These are phyloP conservation scores for Cyberlindnera maclurae DNA, from an alignment of 805 yeast genomes.

Conservation along the genomic window DNA sequence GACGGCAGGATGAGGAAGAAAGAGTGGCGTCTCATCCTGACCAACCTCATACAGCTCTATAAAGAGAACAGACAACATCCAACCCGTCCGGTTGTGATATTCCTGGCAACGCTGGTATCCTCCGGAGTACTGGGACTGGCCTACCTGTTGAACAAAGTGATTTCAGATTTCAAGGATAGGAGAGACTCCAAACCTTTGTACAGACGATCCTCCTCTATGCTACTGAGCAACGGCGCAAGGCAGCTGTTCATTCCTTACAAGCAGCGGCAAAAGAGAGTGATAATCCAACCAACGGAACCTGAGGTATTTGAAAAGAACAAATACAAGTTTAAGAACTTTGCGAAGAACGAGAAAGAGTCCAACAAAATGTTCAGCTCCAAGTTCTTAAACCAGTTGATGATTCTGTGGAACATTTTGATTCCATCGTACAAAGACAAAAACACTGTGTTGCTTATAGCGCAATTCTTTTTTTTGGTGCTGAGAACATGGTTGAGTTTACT, in stretches of 20 bases:
- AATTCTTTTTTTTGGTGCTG: conserved; percentile 65
- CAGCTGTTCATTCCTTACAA: conserved; percentile 25
- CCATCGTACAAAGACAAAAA: conserved; percentile 68
- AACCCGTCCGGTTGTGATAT: conserved; percentile 23
- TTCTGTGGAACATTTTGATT: conserved; percentile 76
- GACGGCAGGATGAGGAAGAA: conserved; percentile 14
- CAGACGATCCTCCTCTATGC: conserved; percentile 23
- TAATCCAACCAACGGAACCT: conserved; percentile 24
- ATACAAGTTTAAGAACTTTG: conserved; percentile 23
- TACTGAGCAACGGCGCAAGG: conserved; percentile 25
- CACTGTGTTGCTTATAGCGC: conserved; percentile 56
- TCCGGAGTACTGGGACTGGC: conserved; percentile 18
- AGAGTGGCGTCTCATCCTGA: conserved; percentile 17
- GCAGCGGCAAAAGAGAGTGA: conserved; percentile 21
- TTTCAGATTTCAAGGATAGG: conserved; percentile 22
- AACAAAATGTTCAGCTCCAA: conserved; percentile 42
- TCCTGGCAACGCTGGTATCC: conserved; percentile 20
- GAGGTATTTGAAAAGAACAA: conserved; percentile 23
- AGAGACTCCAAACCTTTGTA: conserved; percentile 23
- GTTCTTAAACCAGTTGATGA: conserved; percentile 64
- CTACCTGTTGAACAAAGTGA: conserved; percentile 19
- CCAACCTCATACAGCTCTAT: conserved; percentile 20
- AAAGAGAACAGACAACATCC: conserved; percentile 22
- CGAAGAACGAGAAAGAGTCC: conserved; percentile 18
- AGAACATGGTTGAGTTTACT: conserved; percentile 84